phyloP scores from a whole-genome alignment of 1,284 basidiomycete genomes.

The Neonothopanus nambi region DNA sequence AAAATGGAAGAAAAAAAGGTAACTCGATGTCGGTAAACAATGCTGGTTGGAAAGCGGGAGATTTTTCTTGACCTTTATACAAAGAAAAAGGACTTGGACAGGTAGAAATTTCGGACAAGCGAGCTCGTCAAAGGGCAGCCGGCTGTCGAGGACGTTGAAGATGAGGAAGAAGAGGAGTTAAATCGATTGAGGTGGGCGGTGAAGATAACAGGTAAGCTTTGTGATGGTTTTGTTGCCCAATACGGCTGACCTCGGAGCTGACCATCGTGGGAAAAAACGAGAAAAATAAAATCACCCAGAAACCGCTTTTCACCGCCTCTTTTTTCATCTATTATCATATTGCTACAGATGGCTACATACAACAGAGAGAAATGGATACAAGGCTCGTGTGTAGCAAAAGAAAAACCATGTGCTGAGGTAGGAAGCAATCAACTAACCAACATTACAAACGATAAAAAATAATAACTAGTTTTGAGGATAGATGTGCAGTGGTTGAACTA shows the following conservation, averaged over 20 bases:
- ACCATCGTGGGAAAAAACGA: conserved; percentile 33
- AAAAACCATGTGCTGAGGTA: too few relatives aligned
- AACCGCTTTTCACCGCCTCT: too few relatives aligned
- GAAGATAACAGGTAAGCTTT: conserved; percentile 36
- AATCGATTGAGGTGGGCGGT: conserved; percentile 46
- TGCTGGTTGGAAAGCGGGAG: conserved; percentile 4
- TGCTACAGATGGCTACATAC: too few relatives aligned
- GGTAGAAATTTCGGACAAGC: conserved; percentile 4
- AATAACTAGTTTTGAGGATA: too few relatives aligned
- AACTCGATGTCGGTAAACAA: conserved; percentile 17
- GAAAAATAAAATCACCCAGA: too few relatives aligned
- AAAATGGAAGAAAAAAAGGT: conserved; percentile 9
- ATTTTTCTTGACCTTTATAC: conserved; percentile 12
- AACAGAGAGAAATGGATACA: too few relatives aligned
- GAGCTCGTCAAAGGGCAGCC: conserved; percentile 13
- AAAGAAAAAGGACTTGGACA: conserved; percentile 6
- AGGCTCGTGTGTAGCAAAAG: too few relatives aligned
- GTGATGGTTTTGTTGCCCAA: conserved; percentile 33
- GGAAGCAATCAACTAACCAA: too few relatives aligned
- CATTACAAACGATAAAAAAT: too few relatives aligned
- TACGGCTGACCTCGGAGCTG: conserved; percentile 36
- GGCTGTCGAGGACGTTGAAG: conserved; percentile 15
- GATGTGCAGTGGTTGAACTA: too few relatives aligned
- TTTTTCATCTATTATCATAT: too few relatives aligned
- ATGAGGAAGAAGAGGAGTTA: conserved; percentile 20